A percentile compares a stretch with the other conserved stretches of the same genome.
Evolutionary conservation across 805 yeast species (phyloP).

Genomic region (Pichia paraexigua): DNA sequence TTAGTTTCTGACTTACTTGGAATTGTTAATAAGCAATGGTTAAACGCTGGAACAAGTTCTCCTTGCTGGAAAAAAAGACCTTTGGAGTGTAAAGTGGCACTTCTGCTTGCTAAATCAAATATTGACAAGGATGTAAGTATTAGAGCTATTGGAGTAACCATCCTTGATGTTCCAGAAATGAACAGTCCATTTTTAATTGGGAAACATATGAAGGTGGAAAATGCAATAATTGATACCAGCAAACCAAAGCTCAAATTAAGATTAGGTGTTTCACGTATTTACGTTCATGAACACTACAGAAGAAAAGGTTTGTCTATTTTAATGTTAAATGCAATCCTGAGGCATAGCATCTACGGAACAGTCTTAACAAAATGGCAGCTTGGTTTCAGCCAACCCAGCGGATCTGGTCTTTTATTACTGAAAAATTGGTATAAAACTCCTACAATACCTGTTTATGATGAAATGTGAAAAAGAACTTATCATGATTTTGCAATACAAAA

Average conservation of each 20-base stretch:
- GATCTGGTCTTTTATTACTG: slow-evolving; percentile 51
- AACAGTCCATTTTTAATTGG: neutral
- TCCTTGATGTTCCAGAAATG: neutral
- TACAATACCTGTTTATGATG: slow-evolving; percentile 5
- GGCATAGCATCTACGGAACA: slow-evolving; percentile 41
- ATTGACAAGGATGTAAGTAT: neutral
- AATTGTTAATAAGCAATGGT: slow-evolving; percentile 1
- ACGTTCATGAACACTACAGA: slow-evolving; percentile 36
- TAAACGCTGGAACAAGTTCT: neutral
- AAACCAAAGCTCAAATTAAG: slow-evolving; percentile 8
- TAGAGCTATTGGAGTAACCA: slow-evolving; percentile 2
- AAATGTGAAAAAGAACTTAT: slow-evolving; percentile 24
- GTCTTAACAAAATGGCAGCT: slow-evolving; percentile 33
- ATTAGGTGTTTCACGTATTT: slow-evolving; percentile 42
- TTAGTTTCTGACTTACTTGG: neutral
- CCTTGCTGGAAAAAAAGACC: slow-evolving; percentile 1
- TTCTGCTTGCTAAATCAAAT: neutral
- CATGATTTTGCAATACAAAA: slow-evolving; percentile 39
- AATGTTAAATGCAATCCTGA: slow-evolving; percentile 36
- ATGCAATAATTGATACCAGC: neutral
- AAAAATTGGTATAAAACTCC: slow-evolving; percentile 32
- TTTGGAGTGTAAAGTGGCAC: neutral
- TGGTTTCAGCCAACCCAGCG: slow-evolving; percentile 67
- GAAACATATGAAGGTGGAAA: slow-evolving; percentile 2
- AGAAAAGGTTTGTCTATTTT: slow-evolving; percentile 40